Percentiles rank a stretch among this genome's conserved stretches.
Evolutionary conservation across 495 filamentous ascomycete species (phyloP).

Genomic region (Cercophora newfieldiana): DNA sequence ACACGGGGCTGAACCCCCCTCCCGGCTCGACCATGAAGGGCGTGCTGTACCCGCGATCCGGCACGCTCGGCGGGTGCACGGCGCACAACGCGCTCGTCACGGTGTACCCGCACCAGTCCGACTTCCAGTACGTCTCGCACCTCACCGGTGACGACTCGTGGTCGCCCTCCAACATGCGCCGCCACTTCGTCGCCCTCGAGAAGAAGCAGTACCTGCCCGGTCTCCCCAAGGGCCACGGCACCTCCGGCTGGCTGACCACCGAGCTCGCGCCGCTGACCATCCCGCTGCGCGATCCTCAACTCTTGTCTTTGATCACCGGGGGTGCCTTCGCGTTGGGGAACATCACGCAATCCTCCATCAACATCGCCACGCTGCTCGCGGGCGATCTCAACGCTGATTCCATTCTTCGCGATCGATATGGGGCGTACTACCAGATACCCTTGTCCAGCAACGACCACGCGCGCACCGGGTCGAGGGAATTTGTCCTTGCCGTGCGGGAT

Average conservation of each 20-base stretch:
- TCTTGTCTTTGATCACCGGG: conserved; percentile 50
- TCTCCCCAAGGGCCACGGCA: conserved; percentile 53
- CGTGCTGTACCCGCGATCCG: conserved; percentile 50
- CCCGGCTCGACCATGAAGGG: conserved; percentile 46
- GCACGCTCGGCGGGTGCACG: conserved; percentile 51
- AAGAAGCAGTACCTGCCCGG: conserved; percentile 53
- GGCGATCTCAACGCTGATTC: conserved; percentile 55
- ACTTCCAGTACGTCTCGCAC: conserved; percentile 46
- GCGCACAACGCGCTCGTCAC: conserved; percentile 51
- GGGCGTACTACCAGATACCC: conserved; percentile 54
- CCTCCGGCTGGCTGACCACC: conserved; percentile 57
- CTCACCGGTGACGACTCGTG: conserved; percentile 53
- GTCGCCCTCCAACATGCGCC: conserved; percentile 49
- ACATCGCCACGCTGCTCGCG: conserved; percentile 46
- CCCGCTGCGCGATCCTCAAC: conserved; percentile 51
- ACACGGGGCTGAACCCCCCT: conserved; percentile 42
- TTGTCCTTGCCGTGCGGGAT: conserved; percentile 52
- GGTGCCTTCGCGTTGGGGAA: conserved; percentile 55
- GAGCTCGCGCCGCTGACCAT: conserved; percentile 49
- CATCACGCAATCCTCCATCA: conserved; percentile 32
- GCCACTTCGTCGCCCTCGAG: conserved; percentile 53
- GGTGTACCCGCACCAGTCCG: conserved; percentile 42
- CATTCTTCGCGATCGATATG: conserved; percentile 25
- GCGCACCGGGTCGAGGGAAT: conserved; percentile 56
- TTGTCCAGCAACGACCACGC: conserved; percentile 45